Conservation (phyloP, 805 yeast genomes). For the Metschnikowia dekortorum region DNA sequence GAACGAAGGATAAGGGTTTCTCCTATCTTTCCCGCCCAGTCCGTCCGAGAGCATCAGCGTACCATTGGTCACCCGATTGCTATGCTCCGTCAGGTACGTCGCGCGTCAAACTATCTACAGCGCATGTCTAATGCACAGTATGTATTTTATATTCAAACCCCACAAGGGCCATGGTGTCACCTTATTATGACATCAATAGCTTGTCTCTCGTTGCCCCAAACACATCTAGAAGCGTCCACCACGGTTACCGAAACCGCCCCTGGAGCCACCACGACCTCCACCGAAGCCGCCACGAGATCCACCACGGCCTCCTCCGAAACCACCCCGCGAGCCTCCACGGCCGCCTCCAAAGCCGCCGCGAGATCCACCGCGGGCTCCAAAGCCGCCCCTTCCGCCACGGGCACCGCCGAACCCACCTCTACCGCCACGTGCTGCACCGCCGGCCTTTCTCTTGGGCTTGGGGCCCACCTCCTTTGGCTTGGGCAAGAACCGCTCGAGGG, state of each 20-base stretch:
- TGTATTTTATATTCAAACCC: background rate
- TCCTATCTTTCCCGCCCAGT: too few relatives aligned
- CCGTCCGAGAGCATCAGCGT: too few relatives aligned
- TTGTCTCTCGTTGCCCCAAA: background rate
- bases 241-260: conserved; percentile 10
- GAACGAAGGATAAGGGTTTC: too few relatives aligned
- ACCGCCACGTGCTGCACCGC: conserved; percentile 43
- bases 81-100: too few relatives aligned
- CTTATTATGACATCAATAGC: background rate
- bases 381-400: conserved; percentile 33
- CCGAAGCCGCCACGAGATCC: conserved; percentile 11
- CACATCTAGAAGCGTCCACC: conserved; percentile 14
- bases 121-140: background rate
- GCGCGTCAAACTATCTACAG: background rate
- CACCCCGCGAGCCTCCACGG: conserved; percentile 33
- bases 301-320: conserved; percentile 22
- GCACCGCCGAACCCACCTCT: conserved; percentile 25
- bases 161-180: background rate
- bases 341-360: conserved; percentile 34
- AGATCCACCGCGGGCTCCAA: conserved; percentile 15
- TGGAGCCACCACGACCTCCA: conserved; percentile 10
- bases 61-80: too few relatives aligned
- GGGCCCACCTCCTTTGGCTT: conserved; percentile 89
- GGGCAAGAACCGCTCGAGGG: conserved; percentile 94
- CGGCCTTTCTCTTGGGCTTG: conserved; percentile 66